Conservation (phyloP, 169 alveolate genomes). For the Plasmodium reichenowi region DNA sequence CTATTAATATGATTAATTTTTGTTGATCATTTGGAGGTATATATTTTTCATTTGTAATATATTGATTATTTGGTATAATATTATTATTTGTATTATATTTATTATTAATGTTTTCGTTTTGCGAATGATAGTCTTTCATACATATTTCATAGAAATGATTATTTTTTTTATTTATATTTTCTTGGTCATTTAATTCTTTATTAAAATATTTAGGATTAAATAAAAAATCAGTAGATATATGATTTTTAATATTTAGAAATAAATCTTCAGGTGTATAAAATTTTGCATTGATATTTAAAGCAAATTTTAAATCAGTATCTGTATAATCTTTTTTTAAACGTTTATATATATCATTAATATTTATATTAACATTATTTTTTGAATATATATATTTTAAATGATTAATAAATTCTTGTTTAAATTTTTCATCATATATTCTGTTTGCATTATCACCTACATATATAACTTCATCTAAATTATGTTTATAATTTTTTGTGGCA, state of each 20-base stretch:
- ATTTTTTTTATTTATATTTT: slow-evolving; percentile 10
- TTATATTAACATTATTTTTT: slow-evolving; percentile 70
- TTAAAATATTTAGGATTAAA: slow-evolving; percentile 32
- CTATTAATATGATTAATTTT: slow-evolving; percentile 35
- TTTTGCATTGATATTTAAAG: slow-evolving; percentile 78
- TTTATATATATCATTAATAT: slow-evolving; percentile 77
- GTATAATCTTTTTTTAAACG: slow-evolving; percentile 79
- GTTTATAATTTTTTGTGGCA: slow-evolving; percentile 77
- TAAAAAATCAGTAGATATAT: slow-evolving; percentile 26
- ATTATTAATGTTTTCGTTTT: neutral
- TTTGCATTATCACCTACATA: slow-evolving; percentile 89
- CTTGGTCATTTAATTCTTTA: slow-evolving; percentile 6
- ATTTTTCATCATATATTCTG: slow-evolving; percentile 69
- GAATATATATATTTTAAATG: slow-evolving; percentile 64
- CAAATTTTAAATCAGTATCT: slow-evolving; percentile 84
- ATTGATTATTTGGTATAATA: neutral
- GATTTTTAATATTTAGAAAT: slow-evolving; percentile 60
- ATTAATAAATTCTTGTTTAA: slow-evolving; percentile 54
- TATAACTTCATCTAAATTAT: slow-evolving; percentile 66
- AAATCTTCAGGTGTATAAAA: slow-evolving; percentile 85
- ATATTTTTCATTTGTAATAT: neutral
- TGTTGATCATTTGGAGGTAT: slow-evolving; percentile 9
- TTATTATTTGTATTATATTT: neutral
- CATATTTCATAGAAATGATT: no score
- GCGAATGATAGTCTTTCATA: no score